phyloP scores from a whole-genome alignment of 2,329 filamentous ascomycete genomes.

The Sclerotinia sclerotiorum region DNA sequence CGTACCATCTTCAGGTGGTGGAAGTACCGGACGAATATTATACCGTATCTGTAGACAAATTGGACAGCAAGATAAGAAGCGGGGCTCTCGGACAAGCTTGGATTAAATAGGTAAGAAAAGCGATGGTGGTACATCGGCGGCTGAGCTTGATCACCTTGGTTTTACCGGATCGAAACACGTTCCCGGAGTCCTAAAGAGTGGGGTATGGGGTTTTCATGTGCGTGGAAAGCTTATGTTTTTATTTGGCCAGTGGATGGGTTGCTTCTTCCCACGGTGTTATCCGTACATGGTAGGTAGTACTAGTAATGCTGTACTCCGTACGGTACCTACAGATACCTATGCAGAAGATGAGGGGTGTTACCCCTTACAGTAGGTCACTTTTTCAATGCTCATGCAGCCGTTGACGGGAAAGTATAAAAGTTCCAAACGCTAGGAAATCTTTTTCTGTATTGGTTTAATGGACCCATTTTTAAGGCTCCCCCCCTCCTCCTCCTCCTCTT shows the following conservation, averaged over 20 bases:
- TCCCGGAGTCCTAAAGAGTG: not conserved
- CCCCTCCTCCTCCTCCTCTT: too few species aligned
- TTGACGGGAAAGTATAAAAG: too few species aligned
- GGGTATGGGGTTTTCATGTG: not conserved
- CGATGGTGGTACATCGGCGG: conserved; percentile 8
- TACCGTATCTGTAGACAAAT: not conserved
- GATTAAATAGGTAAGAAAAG: conserved; percentile 3
- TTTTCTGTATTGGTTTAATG: too few species aligned
- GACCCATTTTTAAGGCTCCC: too few species aligned
- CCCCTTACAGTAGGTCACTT: too few species aligned
- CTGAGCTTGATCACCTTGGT: not conserved
- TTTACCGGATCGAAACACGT: not conserved
- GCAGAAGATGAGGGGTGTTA: too few species aligned
- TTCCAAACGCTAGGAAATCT: too few species aligned
- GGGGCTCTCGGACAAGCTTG: not conserved
- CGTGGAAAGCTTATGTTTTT: not conserved
- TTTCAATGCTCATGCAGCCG: too few species aligned
- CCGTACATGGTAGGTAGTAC: not conserved
- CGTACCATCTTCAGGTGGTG: not conserved
- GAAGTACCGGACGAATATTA: not conserved
- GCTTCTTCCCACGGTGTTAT: not conserved
- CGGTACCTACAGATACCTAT: too few species aligned
- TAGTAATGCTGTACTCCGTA: too few species aligned
- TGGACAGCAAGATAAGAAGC: not conserved
- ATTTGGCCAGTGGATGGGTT: not conserved